A percentile compares a stretch with the other conserved stretches of the same genome.
Evolutionary conservation across 1,284 basidiomycete genomes (phyloP).

Genomic region (Puccinia novopanici): DNA sequence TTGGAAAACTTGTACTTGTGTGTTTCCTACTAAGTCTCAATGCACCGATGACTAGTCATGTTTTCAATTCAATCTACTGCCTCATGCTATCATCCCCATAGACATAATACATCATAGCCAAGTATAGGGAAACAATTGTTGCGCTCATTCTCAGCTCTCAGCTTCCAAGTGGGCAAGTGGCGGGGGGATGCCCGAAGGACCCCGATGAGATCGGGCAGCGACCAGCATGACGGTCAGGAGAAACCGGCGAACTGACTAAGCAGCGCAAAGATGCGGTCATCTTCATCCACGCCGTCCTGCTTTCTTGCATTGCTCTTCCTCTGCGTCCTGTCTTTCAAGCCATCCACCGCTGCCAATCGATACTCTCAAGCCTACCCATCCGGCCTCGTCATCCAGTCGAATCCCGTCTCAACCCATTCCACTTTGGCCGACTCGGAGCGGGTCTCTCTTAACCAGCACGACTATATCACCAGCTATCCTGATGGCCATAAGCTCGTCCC

Average conservation of each 20-base stretch:
- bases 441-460: slow-evolving; percentile 4
- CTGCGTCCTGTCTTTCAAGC: background rate
- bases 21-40: no score
- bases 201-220: no score
- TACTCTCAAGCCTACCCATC: background rate
- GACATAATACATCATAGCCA: no score
- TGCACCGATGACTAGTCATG: no score
- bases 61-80: no score
- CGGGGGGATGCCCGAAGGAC: no score
- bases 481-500: slow-evolving; percentile 50
- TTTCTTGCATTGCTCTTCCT: background rate
- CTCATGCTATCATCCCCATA: no score
- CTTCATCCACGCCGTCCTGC: background rate
- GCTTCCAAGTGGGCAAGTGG: no score
- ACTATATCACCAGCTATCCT: slow-evolving; percentile 1
- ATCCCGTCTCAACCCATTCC: background rate
- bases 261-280: background rate
- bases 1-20: no score
- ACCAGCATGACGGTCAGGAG: no score
- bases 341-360: background rate
- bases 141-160: no score
- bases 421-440: slow-evolving; percentile 25
- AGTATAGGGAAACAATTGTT: no score
- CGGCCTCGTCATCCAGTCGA: background rate
- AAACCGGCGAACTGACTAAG: background rate